Evolutionary conservation across 2,329 filamentous ascomycete species (phyloP).

Genomic region (Calonectria honghensis): DNA sequence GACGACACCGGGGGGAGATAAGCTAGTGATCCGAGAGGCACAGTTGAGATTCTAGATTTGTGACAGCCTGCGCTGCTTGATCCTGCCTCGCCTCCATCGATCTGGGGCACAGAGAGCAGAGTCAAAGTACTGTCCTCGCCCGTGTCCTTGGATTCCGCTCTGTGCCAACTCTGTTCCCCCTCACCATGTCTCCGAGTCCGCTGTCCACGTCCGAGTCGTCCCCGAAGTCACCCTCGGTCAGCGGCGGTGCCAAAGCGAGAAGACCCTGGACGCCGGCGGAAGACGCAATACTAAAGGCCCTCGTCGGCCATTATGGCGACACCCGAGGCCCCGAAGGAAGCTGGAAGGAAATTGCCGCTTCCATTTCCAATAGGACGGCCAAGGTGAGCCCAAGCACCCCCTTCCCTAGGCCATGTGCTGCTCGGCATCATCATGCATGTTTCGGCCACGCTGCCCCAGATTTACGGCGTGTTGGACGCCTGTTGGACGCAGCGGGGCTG

Average conservation of each 20-base stretch:
- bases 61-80: neutral
- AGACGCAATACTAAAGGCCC: constrained; percentile 53
- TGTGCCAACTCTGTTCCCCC: neutral
- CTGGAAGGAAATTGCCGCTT: constrained; percentile 56
- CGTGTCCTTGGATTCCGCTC: neutral
- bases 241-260: constrained; percentile 47
- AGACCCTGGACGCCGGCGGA: constrained; percentile 53
- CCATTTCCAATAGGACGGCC: constrained; percentile 53
- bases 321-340: constrained; percentile 52
- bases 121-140: constrained; percentile 1
- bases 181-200: constrained; percentile 21
- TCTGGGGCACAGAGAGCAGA: neutral
- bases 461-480: neutral
- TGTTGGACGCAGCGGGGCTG: constrained; percentile 1
- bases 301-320: constrained; percentile 55
- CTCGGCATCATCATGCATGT: constrained; percentile 10
- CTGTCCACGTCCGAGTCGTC: constrained; percentile 52
- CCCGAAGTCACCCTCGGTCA: constrained; percentile 49
- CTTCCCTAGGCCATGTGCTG: neutral
- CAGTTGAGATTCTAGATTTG: neutral
- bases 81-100: neutral
- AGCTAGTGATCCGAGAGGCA: constrained; percentile 5
- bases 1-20: constrained; percentile 13
- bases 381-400: constrained; percentile 48
- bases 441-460: neutral